These are phyloP conservation scores for Alternaria panax DNA, from an alignment of 2,329 filamentous ascomycete genomes.

Conservation along the genomic window DNA sequence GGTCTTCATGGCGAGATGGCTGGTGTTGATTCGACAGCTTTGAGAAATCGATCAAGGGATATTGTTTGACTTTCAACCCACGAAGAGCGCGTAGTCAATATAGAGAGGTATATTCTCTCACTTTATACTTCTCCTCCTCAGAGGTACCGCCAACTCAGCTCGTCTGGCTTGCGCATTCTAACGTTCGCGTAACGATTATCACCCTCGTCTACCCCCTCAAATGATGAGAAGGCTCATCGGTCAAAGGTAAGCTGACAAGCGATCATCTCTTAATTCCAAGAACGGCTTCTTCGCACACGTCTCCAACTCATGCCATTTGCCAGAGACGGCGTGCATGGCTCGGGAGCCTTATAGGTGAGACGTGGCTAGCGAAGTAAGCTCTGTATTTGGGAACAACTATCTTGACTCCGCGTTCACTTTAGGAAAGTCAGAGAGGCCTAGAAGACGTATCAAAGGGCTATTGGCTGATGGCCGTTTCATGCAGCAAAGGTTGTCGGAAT, in stretches of 20 bases:
- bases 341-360: neutral
- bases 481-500: neutral
- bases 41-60: neutral
- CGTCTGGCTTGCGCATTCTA: neutral
- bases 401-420: neutral
- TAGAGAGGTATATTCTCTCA: neutral
- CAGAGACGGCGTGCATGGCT: neutral
- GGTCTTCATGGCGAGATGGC: conserved; percentile 30
- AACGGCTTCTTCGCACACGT: neutral
- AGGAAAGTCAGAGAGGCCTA: neutral
- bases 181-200: neutral
- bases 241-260: neutral
- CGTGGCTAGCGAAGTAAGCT: conserved; percentile 5
- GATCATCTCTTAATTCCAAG: neutral
- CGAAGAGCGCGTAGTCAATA: neutral
- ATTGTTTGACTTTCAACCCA: neutral
- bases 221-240: neutral
- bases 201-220: neutral
- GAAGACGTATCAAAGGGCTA: neutral
- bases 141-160: neutral
- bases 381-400: neutral
- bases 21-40: neutral
- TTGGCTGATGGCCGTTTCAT: conserved; percentile 1
- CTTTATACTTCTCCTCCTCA: neutral
- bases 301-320: conserved; percentile 2